These are phyloP conservation scores for Chlorophyllum brunneum DNA, from an alignment of 768 basidiomycete species.

Conservation along the genomic window DNA sequence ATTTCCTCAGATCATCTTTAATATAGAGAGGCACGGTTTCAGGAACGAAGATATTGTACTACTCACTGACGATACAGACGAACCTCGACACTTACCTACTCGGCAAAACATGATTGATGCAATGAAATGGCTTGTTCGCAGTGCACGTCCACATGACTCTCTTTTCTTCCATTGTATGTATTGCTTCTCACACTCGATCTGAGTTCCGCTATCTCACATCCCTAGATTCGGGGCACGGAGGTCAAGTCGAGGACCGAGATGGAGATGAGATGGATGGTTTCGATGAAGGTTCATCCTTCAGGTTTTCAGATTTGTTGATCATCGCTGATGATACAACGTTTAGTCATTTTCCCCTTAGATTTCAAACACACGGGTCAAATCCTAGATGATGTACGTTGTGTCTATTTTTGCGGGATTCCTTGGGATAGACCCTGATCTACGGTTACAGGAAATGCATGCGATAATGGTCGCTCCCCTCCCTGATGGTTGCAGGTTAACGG, in stretches of 20 bases:
- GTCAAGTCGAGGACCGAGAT: slow-evolving; percentile 73
- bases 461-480: slow-evolving; percentile 47
- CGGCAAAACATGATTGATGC: slow-evolving; percentile 43
- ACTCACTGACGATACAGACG: slow-evolving; percentile 56
- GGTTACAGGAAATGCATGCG: slow-evolving; percentile 40
- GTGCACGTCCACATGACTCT: slow-evolving; percentile 66
- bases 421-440: background rate
- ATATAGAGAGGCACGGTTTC: slow-evolving; percentile 42
- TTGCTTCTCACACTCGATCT: background rate
- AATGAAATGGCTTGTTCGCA: slow-evolving; percentile 61
- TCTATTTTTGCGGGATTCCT: background rate
- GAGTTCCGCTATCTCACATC: background rate
- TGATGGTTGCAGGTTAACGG: slow-evolving; percentile 47
- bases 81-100: slow-evolving; percentile 41
- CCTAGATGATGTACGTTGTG: slow-evolving; percentile 57
- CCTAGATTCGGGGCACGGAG: slow-evolving; percentile 92
- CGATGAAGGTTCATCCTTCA: slow-evolving; percentile 57
- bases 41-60: slow-evolving; percentile 60
- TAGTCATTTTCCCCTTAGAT: slow-evolving; percentile 89
- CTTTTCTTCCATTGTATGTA: slow-evolving; percentile 71
- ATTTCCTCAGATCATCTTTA: background rate
- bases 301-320: background rate
- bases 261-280: slow-evolving; percentile 79
- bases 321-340: background rate
- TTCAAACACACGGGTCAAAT: slow-evolving; percentile 75